Evolutionary conservation across 108 stramenopile genomes (phyloP), one percentile per base, ranked within the genome.

Genomic region (Pseudonitzschia delicatissima): DNA sequence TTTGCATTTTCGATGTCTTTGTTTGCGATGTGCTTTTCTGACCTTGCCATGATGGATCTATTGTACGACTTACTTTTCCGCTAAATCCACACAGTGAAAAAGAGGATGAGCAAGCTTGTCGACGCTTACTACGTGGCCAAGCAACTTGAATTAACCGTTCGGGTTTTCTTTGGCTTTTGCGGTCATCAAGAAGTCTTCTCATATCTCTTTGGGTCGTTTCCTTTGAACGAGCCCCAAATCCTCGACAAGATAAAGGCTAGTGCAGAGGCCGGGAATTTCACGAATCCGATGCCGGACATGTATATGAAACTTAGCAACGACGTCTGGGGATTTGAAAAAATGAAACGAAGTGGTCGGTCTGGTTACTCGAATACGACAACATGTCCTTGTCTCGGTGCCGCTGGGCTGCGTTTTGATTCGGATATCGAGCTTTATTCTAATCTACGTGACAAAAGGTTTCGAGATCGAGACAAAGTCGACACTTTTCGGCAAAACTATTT

Each of bases 401-500:
- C 58, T 26, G n/a, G n/a, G n/a, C 42, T 52, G 0, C 73, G 73
- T 35, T 73, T 74, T 31, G 23, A 64, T 20, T 55, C 65, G 15
- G 79, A 76, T 69, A 52, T 45, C 9, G 52, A 72, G 32, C 62
- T 86, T 20, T 82, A 75, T 59, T 34, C 26, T 31, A 45, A 34
- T 17, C 42, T 86, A 20, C 40, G 58, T 20, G 27, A 64, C 2
- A n/a, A n/a, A n/a, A 26, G 68, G 15, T 86, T 86, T 70, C 71
- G 66, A 5, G 40, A 59, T 49, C 62, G 64, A 35, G 57, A 66
- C 2, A n/a, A 63, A 11, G 51, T 77, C 15, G 32, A 66, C 49
- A 2, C 44, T 7, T 77, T 68, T 64, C 55, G 47, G 28, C 61
- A 60, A 51, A 29, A 55, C 45, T 8, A 72, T 7, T 78, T 69